These are phyloP conservation scores for Wickerhamiella spandovensis DNA, from an alignment of 805 yeast genomes.

Conservation along the genomic window DNA sequence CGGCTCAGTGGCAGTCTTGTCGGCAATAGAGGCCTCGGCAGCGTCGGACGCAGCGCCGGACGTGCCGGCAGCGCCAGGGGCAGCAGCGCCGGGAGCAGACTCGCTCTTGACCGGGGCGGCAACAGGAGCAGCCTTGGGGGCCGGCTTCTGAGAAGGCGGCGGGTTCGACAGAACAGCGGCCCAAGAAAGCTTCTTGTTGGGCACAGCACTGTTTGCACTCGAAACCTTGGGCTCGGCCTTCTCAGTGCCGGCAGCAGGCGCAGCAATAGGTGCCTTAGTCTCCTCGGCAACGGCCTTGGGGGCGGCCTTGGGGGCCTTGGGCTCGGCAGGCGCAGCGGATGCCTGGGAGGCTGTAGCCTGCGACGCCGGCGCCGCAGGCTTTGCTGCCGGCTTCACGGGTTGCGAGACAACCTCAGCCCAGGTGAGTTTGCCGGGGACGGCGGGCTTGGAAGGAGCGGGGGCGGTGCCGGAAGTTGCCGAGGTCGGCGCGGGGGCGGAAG, in stretches of 20 bases:
- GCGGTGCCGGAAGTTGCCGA: constrained; percentile 1
- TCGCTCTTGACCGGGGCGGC: not conserved
- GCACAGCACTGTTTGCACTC: constrained; percentile 1
- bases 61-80: no score
- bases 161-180: constrained; percentile 15
- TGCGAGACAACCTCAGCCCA: constrained; percentile 14
- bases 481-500: constrained; percentile 8
- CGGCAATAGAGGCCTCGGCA: not conserved
- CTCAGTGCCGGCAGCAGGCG: constrained; percentile 4
- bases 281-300: constrained; percentile 9
- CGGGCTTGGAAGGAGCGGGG: not conserved
- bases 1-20: not conserved
- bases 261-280: constrained; percentile 5
- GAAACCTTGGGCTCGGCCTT: constrained; percentile 5
- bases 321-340: constrained; percentile 11
- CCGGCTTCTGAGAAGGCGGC: constrained; percentile 5
- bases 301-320: constrained; percentile 7
- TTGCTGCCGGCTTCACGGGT: constrained; percentile 1
- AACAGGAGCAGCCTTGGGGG: not conserved
- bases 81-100: not conserved
- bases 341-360: constrained; percentile 10
- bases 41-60: no score
- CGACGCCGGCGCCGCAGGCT: constrained; percentile 6
- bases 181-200: constrained; percentile 16
- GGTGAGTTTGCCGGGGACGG: constrained; percentile 10